phyloP scores from a whole-genome alignment of 1,284 basidiomycete genomes.

The Apiotrichum gamsii region DNA sequence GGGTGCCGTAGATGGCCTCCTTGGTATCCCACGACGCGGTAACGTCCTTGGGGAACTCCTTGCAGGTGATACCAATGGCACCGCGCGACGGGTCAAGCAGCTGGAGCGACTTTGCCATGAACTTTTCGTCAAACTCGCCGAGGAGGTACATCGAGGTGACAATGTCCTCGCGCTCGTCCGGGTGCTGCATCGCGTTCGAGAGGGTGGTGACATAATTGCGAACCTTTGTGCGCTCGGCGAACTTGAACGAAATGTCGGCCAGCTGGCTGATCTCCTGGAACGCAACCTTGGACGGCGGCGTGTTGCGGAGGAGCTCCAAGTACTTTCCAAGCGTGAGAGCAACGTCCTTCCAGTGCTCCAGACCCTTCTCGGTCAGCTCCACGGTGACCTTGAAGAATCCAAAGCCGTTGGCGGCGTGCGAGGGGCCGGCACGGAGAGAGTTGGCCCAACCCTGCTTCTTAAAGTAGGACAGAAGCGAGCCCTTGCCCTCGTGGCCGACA shows the following conservation, averaged over 20 bases:
- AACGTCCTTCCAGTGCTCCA: conserved; percentile 73
- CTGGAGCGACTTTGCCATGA: conserved; percentile 52
- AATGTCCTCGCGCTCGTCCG: conserved; percentile 68
- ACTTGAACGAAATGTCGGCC: conserved; percentile 73
- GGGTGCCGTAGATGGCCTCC: conserved; percentile 77
- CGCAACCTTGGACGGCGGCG: conserved; percentile 62
- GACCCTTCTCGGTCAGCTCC: conserved; percentile 77
- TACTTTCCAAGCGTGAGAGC: conserved; percentile 77
- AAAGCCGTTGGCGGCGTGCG: conserved; percentile 65
- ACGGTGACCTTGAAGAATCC: conserved; percentile 81
- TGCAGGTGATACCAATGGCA: conserved; percentile 42
- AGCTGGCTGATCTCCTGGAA: conserved; percentile 75
- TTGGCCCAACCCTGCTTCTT: conserved; percentile 91
- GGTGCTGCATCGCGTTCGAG: conserved; percentile 61
- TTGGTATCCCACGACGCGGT: conserved; percentile 61
- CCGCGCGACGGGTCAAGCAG: conserved; percentile 58
- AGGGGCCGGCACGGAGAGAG: conserved; percentile 65
- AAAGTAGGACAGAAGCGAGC: conserved; percentile 84
- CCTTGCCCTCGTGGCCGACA: conserved; percentile 92
- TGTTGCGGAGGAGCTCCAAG: conserved; percentile 68
- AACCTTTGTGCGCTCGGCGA: conserved; percentile 75
- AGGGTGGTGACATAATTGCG: conserved; percentile 76
- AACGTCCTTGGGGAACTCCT: conserved; percentile 56
- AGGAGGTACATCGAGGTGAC: conserved; percentile 68
- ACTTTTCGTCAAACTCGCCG: conserved; percentile 68